Conservation (phyloP, 1,284 basidiomycete species). For the Puccinia novopanici region DNA sequence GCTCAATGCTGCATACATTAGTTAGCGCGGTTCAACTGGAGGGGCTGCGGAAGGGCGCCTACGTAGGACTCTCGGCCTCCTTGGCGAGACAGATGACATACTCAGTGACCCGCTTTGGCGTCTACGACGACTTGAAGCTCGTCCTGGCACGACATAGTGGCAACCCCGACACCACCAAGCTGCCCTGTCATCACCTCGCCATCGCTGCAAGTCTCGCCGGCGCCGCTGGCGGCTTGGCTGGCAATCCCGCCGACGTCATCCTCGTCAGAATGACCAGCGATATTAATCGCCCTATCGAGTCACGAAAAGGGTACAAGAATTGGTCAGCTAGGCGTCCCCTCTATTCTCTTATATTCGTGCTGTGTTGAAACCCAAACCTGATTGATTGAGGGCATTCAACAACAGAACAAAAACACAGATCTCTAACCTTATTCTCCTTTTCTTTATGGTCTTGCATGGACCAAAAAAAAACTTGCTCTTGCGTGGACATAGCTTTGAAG, state of each 20-base stretch:
- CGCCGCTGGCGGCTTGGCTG: conserved; percentile 49
- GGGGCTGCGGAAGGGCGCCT: conserved; percentile 67
- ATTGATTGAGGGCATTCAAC: no score
- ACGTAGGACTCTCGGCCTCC: conserved; percentile 83
- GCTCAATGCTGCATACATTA: conserved; percentile 42
- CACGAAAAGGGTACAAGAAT: conserved; percentile 48
- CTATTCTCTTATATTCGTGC: background rate
- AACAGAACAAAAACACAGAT: background rate
- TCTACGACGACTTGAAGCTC: conserved; percentile 87
- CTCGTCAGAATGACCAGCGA: conserved; percentile 50
- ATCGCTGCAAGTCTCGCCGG: conserved; percentile 45
- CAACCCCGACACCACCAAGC: conserved; percentile 18
- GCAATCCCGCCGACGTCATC: conserved; percentile 50
- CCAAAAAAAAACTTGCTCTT: background rate
- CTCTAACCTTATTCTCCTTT: background rate
- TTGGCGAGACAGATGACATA: conserved; percentile 91
- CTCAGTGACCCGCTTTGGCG: conserved; percentile 87
- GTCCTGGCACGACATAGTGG: conserved; percentile 60
- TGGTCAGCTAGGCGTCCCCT: conserved; percentile 5
- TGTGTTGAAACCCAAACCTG: no score
- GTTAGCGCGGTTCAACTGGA: conserved; percentile 22
- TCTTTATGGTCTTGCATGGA: background rate
- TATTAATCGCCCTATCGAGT: conserved; percentile 35
- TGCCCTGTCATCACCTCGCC: conserved; percentile 19
- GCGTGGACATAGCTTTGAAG: conserved; percentile 27